Base-by-base conservation (phyloP, 192 early-diverging fungal genomes). In the Irineochytrium annulatum region DNA sequence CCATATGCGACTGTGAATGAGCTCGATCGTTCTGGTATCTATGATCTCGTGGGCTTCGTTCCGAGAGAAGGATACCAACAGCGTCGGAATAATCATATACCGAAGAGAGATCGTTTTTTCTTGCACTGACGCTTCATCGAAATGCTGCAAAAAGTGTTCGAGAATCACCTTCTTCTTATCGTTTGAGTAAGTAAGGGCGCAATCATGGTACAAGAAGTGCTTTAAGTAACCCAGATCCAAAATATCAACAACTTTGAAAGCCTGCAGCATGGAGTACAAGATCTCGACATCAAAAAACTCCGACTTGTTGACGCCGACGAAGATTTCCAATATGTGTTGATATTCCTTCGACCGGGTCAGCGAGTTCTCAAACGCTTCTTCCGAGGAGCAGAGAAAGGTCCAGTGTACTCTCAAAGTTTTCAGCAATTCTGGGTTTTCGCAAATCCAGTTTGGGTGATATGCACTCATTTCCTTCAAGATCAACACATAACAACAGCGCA, bases 51-150 rank as follows among this genome's bases (percentile, higher is more conserved):
- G 70, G 39, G 74, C 60, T 19, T 74, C 77, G 1, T 77, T 77
- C 28, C 77, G 67, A 4, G 78, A 69, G 48, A 93, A 79, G 0
- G 84, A 66, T 2, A 87, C 83, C 34, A 92, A 70, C 14, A 93
- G 75, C 77, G 92, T 84, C 3, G 96, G 94, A 54, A 89, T 94
- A 35, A 97, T 80, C 44, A 99, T 78, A 53, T 87, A 83, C 31
- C 88, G 76, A 22, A 96, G 77, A 0, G 87, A 63, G 49, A 78
- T 79, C 55, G 89, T 89, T 62, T 92, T 93, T 19, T 85, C 58
- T 24, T 77, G 75, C 22, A 83, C 75, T 0, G 88, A 74, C 39
- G 81, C 61, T 14, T 60, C 93, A 87, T 14, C 74, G 64, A 68
- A 88, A n/a, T 79, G 60, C n/a, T 83, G 68, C 54, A 97, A 72